phyloP scores from a whole-genome alignment of 768 basidiomycete genomes.

The Postia placenta region DNA sequence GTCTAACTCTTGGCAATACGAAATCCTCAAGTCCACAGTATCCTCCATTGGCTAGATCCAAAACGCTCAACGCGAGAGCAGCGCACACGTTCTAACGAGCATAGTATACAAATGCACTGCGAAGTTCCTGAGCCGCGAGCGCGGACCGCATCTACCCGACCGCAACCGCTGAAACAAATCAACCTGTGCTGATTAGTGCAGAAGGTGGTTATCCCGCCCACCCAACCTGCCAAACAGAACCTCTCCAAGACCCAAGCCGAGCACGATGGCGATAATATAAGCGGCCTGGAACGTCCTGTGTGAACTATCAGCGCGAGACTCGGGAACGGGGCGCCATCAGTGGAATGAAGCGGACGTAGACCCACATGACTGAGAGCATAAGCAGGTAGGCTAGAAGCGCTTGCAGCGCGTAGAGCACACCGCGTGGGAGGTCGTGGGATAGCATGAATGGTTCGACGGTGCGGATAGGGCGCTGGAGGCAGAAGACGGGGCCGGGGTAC shows the following conservation, averaged over 20 bases:
- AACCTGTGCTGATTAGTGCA: constrained; percentile 4
- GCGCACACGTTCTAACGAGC: too few relatives aligned
- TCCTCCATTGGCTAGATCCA: too few relatives aligned
- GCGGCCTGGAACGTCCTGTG: constrained; percentile 79
- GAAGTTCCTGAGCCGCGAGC: too few relatives aligned
- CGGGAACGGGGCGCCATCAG: constrained; percentile 5
- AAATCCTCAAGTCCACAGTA: too few relatives aligned
- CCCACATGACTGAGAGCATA: constrained; percentile 82
- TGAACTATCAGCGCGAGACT: background rate
- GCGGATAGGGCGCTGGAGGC: constrained; percentile 22
- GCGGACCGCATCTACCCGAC: too few relatives aligned
- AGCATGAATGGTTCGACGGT: constrained; percentile 58
- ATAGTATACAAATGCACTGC: too few relatives aligned
- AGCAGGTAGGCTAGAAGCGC: constrained; percentile 58
- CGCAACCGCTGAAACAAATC: background rate
- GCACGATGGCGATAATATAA: constrained; percentile 66
- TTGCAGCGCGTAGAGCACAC: constrained; percentile 57
- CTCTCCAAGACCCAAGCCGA: constrained; percentile 74
- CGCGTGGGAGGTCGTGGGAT: constrained; percentile 66
- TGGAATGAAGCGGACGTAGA: background rate
- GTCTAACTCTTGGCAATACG: too few relatives aligned
- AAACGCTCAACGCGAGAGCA: too few relatives aligned
- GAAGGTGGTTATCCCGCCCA: constrained; percentile 6
- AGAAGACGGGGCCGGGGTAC: background rate
- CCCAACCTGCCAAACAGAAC: constrained; percentile 57